Evolutionary conservation across 257 asterid species (phyloP), one percentile per base, ranked within the genome.

Genomic region (Haberlea rhodopensis): DNA sequence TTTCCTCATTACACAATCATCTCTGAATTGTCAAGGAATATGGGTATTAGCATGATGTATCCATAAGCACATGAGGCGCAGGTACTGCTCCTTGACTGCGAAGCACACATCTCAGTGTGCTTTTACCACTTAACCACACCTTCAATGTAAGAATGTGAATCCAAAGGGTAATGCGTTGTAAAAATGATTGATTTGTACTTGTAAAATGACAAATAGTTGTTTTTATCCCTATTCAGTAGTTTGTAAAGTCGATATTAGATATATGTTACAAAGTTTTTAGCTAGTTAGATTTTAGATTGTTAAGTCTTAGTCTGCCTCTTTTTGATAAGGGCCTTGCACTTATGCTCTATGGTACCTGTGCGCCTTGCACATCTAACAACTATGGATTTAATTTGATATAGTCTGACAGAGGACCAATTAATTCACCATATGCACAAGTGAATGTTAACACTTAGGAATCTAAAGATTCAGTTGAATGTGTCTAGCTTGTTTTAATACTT

Each of bases 21-120:
- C 26, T 52, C 28, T 2, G 46, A 40, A 21, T 26, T 62, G 23
- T 66, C 11, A 27, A 53, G 56, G 49, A 61, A 51, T 34, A 26
- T 21, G 37, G 16, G 21, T 6, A 56, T 59, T 52, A 4, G 11
- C 19, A 24, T 61, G 27, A 18, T 27, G 51, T 43, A 43, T 1
- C 51, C 51, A 43, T 43, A 43, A 15, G 51, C 6, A 15, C 6
- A 43, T 6, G 7, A 43, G 16, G 51, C 51, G 15, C 51, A 13
- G 20, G 19, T 43, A 2, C 5, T 43, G 4, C 19, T 18, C 49
- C 49, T 13, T 43, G 49, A 13, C 19, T 43, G 49, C 13, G 49
- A 43, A 43, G 49, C 6, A 43, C 0, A 7, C 49, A 1, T 7
- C 7, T 43, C 6, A 43, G 19, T 15, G 49, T 43, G 20, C 19